Percentiles rank a stretch among this genome's conserved stretches.
These are phyloP conservation scores for Imleria badia DNA, from an alignment of 768 basidiomycete species.

Conservation along the genomic window DNA sequence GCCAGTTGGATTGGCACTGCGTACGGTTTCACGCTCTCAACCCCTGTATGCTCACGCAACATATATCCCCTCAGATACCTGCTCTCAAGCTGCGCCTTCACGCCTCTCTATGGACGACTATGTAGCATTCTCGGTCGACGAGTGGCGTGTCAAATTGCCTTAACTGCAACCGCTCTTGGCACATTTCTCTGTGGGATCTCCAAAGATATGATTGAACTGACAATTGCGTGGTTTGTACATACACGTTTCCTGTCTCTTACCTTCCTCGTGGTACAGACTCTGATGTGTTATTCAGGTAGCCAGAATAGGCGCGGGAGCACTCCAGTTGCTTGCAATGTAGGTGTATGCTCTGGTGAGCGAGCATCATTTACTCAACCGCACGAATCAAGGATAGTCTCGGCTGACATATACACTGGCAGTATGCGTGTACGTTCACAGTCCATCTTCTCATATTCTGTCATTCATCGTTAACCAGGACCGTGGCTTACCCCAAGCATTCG, in stretches of 20 bases:
- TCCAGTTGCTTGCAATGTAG: constrained; percentile 13
- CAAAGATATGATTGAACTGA: constrained; percentile 62
- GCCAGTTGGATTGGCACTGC: constrained; percentile 28
- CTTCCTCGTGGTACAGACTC: neutral
- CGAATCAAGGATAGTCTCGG: constrained; percentile 10
- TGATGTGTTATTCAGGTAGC: constrained; percentile 4
- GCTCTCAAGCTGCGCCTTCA: constrained; percentile 76
- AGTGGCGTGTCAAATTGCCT: constrained; percentile 63
- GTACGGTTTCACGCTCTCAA: constrained; percentile 1
- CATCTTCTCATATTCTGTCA: neutral
- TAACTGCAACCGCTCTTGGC: constrained; percentile 58
- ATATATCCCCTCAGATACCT: constrained; percentile 43
- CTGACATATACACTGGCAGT: constrained; percentile 14
- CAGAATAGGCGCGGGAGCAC: constrained; percentile 11
- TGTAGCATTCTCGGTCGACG: constrained; percentile 71
- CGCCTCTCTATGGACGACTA: constrained; percentile 75
- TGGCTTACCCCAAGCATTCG: constrained; percentile 43
- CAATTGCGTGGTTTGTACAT: constrained; percentile 64
- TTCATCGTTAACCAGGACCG: neutral
- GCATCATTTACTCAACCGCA: neutral
- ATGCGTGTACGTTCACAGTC: constrained; percentile 1
- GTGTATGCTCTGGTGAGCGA: neutral
- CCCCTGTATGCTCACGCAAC: no score
- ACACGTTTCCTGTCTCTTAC: neutral
- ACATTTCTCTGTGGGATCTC: constrained; percentile 68